A percentile compares a stretch with the other conserved stretches of the same genome.
Conservation (phyloP, 768 basidiomycete species). For the Trametes coccinea region DNA sequence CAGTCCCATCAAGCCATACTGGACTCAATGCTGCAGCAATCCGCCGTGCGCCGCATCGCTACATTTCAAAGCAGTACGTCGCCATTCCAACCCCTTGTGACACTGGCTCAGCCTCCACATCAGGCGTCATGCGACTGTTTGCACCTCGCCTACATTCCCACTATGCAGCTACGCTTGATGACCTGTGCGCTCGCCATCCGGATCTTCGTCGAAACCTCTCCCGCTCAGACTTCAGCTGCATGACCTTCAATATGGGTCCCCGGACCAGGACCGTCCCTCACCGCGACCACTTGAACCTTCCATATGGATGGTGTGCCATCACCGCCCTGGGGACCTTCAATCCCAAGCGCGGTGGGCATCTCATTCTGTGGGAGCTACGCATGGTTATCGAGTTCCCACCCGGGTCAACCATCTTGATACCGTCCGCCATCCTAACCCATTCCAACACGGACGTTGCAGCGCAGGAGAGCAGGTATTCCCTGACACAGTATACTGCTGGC, state of each 20-base stretch:
- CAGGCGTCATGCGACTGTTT: too few species aligned
- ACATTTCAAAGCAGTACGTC: too few species aligned
- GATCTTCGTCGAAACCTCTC: too few species aligned
- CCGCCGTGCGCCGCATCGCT: too few species aligned
- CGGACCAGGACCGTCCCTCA: constrained; percentile 23
- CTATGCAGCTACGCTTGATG: too few species aligned
- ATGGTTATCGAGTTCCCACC: constrained; percentile 31
- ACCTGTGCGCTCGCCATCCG: not conserved
- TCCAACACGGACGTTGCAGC: constrained; percentile 17
- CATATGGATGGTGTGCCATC: constrained; percentile 37
- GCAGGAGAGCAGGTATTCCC: constrained; percentile 25
- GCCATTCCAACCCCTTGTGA: too few species aligned
- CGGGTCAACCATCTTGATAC: constrained; percentile 30
- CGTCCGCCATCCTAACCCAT: constrained; percentile 4
- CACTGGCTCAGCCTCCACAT: too few species aligned
- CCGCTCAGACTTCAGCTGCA: constrained; percentile 11
- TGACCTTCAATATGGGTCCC: constrained; percentile 35
- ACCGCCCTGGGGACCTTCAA: constrained; percentile 33
- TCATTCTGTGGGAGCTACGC: constrained; percentile 32
- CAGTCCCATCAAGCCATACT: too few species aligned
- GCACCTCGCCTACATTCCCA: too few species aligned
- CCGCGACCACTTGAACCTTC: constrained; percentile 33
- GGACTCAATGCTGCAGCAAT: too few species aligned
- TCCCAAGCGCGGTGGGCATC: constrained; percentile 32
- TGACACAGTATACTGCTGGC: constrained; percentile 33